These are phyloP conservation scores for Neotropicomus parvogracilis DNA, from an alignment of 1,284 basidiomycete genomes.

Conservation along the genomic window DNA sequence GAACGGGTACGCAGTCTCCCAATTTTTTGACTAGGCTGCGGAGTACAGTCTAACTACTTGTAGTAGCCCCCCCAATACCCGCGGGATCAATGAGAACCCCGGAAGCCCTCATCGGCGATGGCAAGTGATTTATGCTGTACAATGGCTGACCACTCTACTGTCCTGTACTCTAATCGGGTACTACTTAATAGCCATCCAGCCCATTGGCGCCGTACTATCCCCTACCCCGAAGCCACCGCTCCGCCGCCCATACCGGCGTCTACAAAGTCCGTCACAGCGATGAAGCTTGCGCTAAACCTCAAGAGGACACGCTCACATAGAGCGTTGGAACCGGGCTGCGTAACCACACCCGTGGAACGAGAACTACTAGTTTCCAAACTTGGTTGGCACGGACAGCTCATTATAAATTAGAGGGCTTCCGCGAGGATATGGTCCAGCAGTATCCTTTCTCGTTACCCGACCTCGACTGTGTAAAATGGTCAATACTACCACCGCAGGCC, in stretches of 20 bases:
- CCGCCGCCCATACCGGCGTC: background rate
- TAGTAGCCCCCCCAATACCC: background rate
- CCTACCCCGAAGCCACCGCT: background rate
- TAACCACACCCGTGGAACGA: too few species aligned
- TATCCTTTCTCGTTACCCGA: background rate
- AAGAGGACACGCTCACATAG: too few species aligned
- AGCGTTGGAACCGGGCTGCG: too few species aligned
- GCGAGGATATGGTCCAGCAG: background rate
- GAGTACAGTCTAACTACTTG: too few species aligned
- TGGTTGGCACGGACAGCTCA: background rate
- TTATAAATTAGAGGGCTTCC: slow-evolving; percentile 15
- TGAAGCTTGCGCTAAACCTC: too few species aligned
- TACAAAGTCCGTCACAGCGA: background rate
- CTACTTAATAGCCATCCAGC: background rate
- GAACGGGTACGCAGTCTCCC: too few species aligned
- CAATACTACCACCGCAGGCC: slow-evolving; percentile 27
- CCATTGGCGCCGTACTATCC: background rate
- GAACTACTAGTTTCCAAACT: too few species aligned
- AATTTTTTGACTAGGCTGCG: too few species aligned
- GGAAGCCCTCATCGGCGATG: background rate
- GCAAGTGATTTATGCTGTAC: background rate
- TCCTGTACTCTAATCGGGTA: background rate
- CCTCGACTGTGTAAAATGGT: slow-evolving; percentile 24
- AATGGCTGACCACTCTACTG: too few species aligned
- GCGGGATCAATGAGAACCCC: background rate